Conservation (phyloP, 2,329 filamentous ascomycete genomes). For the Penicillium sp. region DNA sequence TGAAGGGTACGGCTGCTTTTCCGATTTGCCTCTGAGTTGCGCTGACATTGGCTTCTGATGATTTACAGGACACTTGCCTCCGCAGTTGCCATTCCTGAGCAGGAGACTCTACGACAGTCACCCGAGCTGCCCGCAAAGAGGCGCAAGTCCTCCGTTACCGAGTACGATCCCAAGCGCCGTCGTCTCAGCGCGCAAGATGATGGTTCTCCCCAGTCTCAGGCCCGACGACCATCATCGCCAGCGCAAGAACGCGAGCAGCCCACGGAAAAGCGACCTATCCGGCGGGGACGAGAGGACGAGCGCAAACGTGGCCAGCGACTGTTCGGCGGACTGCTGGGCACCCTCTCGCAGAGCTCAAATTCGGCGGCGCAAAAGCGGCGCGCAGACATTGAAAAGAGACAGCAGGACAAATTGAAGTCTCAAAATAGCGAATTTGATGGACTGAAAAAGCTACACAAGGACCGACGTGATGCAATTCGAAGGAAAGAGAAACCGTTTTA, state of each 20-base stretch:
- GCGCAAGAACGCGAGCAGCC: constrained; percentile 12
- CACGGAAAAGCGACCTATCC: constrained; percentile 16
- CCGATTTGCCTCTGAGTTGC: not conserved
- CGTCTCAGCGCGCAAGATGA: constrained; percentile 44
- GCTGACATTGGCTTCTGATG: constrained; percentile 1
- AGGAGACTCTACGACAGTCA: constrained; percentile 26
- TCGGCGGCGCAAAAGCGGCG: constrained; percentile 65
- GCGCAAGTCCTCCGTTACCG: constrained; percentile 53
- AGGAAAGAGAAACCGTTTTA: constrained; percentile 69
- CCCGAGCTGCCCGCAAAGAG: constrained; percentile 47
- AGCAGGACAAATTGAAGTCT: constrained; percentile 74
- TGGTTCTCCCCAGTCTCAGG: constrained; percentile 21
- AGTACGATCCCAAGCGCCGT: constrained; percentile 53
- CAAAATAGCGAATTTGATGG: constrained; percentile 71
- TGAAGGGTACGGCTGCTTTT: constrained; percentile 22
- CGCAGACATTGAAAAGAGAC: constrained; percentile 77
- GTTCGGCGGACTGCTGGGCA: constrained; percentile 78
- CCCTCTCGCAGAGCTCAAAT: constrained; percentile 69
- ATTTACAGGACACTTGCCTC: constrained; percentile 47
- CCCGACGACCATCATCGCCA: constrained; percentile 26
- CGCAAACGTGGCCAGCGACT: constrained; percentile 80
- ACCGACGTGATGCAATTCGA: constrained; percentile 60
- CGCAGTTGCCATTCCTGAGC: constrained; percentile 53
- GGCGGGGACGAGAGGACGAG: constrained; percentile 62
- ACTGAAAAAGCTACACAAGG: constrained; percentile 63